These are phyloP conservation scores for Sporisorium scitamineum DNA, from an alignment of 1,284 basidiomycete species.

Conservation along the genomic window DNA sequence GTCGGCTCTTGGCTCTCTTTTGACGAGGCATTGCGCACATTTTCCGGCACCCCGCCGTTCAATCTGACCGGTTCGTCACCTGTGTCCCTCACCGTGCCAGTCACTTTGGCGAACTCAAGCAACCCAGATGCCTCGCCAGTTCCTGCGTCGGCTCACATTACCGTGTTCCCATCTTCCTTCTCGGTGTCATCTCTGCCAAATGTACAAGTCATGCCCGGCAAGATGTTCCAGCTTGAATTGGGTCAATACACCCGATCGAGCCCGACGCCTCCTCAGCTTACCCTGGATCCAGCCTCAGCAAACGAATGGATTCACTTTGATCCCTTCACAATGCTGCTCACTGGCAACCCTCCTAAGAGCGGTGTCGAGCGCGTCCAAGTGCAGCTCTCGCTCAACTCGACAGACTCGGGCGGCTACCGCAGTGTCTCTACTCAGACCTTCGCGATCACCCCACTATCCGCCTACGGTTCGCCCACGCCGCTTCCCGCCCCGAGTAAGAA, in stretches of 20 bases:
- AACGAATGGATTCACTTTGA: constrained; percentile 70
- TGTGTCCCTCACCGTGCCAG: constrained; percentile 73
- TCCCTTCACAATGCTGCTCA: constrained; percentile 66
- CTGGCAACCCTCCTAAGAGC: constrained; percentile 57
- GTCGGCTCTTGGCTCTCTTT: constrained; percentile 76
- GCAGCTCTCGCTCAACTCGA: constrained; percentile 22
- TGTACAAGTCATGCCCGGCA: constrained; percentile 34
- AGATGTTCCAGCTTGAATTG: constrained; percentile 37
- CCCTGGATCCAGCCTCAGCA: constrained; percentile 48
- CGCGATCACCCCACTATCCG: constrained; percentile 11
- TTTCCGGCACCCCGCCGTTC: constrained; percentile 77
- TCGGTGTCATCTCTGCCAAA: constrained; percentile 24
- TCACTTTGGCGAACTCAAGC: constrained; percentile 71
- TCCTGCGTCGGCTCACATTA: constrained; percentile 55
- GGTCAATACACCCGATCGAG: constrained; percentile 31
- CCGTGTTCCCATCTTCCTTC: constrained; percentile 52
- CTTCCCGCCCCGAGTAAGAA: constrained; percentile 17
- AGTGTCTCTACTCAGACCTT: constrained; percentile 21
- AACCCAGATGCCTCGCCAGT: constrained; percentile 16
- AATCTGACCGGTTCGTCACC: constrained; percentile 65
- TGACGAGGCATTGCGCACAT: constrained; percentile 73
- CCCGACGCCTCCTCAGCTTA: constrained; percentile 14
- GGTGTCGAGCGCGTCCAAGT: constrained; percentile 16
- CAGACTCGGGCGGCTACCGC: background rate
- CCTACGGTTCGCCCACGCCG: constrained; percentile 17